A percentile compares a stretch with the other conserved stretches of the same genome.
These are phyloP conservation scores for Chrysopogon serrulatus DNA, from an alignment of 176 grass and related monocot species.

Conservation along the genomic window DNA sequence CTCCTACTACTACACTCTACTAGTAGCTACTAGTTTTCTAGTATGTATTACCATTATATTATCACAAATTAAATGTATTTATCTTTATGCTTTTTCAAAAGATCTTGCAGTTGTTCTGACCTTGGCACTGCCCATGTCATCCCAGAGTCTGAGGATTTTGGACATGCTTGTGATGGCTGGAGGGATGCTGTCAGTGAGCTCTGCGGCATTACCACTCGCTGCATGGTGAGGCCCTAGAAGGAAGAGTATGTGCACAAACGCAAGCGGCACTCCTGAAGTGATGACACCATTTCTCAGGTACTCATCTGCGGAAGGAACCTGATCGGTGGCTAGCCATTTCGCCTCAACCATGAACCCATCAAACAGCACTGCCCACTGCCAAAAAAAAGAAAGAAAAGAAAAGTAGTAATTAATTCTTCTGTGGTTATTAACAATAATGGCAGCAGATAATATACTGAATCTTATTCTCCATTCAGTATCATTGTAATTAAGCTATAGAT, in stretches of 20 bases:
- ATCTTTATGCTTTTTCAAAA: no score
- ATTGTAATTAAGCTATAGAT: no score
- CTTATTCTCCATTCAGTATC: no score
- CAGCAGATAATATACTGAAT: no score
- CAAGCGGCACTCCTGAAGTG: constrained; percentile 29
- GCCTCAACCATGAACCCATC: constrained; percentile 55
- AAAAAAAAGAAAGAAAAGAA: not conserved
- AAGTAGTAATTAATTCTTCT: no score
- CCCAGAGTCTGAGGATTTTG: constrained; percentile 57
- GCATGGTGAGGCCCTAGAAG: constrained; percentile 40
- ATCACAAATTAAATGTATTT: no score
- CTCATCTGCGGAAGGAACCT: constrained; percentile 14
- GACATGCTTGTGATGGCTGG: constrained; percentile 16
- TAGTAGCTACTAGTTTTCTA: no score
- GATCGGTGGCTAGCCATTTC: constrained; percentile 39
- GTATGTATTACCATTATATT: no score
- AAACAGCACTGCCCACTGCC: constrained; percentile 49
- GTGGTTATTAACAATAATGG: no score
- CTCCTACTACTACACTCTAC: no score
- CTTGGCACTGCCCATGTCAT: constrained; percentile 63
- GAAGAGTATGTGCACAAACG: not conserved
- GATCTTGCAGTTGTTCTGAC: not conserved
- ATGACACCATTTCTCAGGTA: constrained; percentile 46
- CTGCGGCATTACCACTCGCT: not conserved
- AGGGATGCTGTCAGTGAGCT: not conserved